phyloP scores from a whole-genome alignment of 1,139 yeast genomes.

The Lizanozyma gosingica region DNA sequence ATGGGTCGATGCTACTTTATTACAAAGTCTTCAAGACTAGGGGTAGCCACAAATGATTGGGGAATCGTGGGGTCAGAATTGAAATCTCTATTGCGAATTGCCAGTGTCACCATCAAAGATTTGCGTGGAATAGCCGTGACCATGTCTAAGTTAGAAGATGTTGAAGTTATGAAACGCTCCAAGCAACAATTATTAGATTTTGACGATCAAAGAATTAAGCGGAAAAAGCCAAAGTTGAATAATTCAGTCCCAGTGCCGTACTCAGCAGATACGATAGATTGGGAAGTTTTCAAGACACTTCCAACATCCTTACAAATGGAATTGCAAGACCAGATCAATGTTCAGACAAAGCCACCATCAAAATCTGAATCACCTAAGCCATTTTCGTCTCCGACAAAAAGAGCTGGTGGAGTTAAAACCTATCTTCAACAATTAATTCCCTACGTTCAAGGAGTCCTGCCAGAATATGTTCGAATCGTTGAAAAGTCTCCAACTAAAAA shows the following conservation, averaged over 20 bases:
- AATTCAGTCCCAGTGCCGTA: no score
- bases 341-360: constrained; percentile 7
- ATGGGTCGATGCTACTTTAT: constrained; percentile 69
- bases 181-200: constrained; percentile 24
- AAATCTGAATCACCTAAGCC: constrained; percentile 10
- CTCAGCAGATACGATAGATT: constrained; percentile 30
- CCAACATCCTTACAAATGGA: constrained; percentile 48
- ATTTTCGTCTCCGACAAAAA: constrained; percentile 12
- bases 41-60: constrained; percentile 53
- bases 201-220: constrained; percentile 2
- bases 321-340: constrained; percentile 32
- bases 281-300: constrained; percentile 45
- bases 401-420: constrained; percentile 14
- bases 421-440: constrained; percentile 37
- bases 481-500: constrained; percentile 5
- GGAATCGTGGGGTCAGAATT: constrained; percentile 57
- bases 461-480: constrained; percentile 26
- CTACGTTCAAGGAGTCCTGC: constrained; percentile 18
- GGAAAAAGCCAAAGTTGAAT: constrained; percentile 6
- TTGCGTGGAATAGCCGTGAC: constrained; percentile 74
- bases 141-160: constrained; percentile 44
- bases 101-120: constrained; percentile 57
- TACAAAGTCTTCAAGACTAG: constrained; percentile 53
- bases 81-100: constrained; percentile 44
- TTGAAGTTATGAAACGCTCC: constrained; percentile 14